Percentiles rank a stretch among this genome's conserved stretches.
phyloP scores from a whole-genome alignment of 2,329 filamentous ascomycete genomes.

The Karstenula rhodostoma region DNA sequence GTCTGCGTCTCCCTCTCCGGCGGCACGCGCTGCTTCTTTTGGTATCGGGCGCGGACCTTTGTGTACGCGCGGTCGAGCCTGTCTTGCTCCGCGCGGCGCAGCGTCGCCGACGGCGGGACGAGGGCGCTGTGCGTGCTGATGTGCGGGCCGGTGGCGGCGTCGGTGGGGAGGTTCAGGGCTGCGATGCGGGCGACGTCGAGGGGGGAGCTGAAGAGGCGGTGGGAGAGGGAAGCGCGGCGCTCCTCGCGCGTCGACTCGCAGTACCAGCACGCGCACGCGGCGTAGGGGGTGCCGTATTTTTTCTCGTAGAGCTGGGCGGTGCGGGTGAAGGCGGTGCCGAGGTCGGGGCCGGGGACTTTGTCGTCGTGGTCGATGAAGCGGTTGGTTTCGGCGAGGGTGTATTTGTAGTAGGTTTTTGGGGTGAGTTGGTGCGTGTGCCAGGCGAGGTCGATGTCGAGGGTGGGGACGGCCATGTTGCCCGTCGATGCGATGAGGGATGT shows the following conservation, averaged over 20 bases:
- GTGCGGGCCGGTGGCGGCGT: constrained; percentile 68
- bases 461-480: constrained; percentile 67
- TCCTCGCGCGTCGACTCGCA: constrained; percentile 74
- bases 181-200: not conserved
- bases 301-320: constrained; percentile 76
- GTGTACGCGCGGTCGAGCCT: constrained; percentile 50
- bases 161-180: constrained; percentile 46
- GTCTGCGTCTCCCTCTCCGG: constrained; percentile 32
- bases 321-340: constrained; percentile 74
- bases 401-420: constrained; percentile 68
- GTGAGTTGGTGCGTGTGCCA: constrained; percentile 83
- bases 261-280: constrained; percentile 83
- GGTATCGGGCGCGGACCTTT: not conserved
- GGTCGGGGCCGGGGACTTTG: constrained; percentile 74
- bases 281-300: constrained; percentile 71
- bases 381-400: constrained; percentile 57
- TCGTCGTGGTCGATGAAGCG: constrained; percentile 84
- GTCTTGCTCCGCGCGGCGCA: constrained; percentile 37
- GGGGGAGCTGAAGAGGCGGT: constrained; percentile 29
- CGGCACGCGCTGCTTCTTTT: not conserved
- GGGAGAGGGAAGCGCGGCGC: constrained; percentile 53
- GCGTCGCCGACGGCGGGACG: constrained; percentile 34
- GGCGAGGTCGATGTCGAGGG: constrained; percentile 76
- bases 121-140: constrained; percentile 79
- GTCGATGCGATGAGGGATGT: constrained; percentile 64